phyloP scores from a whole-genome alignment of 2,329 filamentous ascomycete genomes.

The Ambrosiella xylebori region DNA sequence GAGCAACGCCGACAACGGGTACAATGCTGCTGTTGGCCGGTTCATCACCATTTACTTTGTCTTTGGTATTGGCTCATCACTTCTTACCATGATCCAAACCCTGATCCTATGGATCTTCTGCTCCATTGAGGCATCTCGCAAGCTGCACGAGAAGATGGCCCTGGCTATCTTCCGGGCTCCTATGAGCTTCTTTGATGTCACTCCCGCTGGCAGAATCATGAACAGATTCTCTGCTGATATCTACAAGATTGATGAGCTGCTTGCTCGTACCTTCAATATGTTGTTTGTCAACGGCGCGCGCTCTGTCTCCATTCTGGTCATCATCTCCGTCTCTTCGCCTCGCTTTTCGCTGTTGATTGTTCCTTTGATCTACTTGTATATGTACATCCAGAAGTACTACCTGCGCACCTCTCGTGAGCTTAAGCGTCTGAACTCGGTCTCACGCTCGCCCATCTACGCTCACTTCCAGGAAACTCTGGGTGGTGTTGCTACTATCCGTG shows the following conservation, averaged over 20 bases:
- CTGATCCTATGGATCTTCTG: conserved; percentile 98
- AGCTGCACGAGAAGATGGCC: conserved; percentile 93
- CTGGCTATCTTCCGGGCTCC: conserved; percentile 93
- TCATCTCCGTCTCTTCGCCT: conserved; percentile 71
- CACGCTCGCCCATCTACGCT: conserved; percentile 87
- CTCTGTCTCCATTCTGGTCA: conserved; percentile 65
- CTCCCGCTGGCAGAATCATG: conserved; percentile 84
- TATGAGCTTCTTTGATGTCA: conserved; percentile 98
- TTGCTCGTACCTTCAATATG: conserved; percentile 97
- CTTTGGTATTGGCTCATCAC: conserved; percentile 73
- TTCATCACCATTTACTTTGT: conserved; percentile 94
- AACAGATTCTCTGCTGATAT: conserved; percentile 86
- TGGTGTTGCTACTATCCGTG: conserved; percentile 86
- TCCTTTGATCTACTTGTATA: conserved; percentile 64
- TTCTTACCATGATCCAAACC: conserved; percentile 77
- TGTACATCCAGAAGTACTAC: conserved; percentile 94
- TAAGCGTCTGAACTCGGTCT: conserved; percentile 89
- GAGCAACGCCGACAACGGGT: conserved; percentile 46
- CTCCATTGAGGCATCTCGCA: conserved; percentile 94
- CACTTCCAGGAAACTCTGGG: conserved; percentile 97
- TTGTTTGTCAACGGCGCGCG: conserved; percentile 60
- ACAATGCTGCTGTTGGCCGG: conserved; percentile 64
- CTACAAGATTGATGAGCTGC: conserved; percentile 74
- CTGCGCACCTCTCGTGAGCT: conserved; percentile 88
- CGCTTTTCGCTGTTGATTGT: conserved; percentile 65